phyloP scores from a whole-genome alignment of 176 grass and related monocot species.

The Puccinellia tenuiflora region DNA sequence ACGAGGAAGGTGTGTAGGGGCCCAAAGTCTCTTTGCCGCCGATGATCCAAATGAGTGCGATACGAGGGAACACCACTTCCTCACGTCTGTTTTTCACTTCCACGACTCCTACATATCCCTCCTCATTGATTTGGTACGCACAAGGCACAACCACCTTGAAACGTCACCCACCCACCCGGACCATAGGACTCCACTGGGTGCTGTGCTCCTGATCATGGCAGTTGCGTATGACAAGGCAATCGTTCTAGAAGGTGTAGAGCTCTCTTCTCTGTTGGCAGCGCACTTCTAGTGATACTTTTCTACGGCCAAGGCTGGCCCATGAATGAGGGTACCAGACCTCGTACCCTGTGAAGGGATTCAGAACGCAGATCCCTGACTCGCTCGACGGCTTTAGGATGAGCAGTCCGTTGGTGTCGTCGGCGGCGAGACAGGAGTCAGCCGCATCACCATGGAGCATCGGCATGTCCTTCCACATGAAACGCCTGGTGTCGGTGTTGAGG shows the following conservation, averaged over 20 bases:
- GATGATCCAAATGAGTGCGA: too few species aligned
- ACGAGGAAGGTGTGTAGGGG: not conserved
- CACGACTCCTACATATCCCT: too few species aligned
- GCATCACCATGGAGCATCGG: not conserved
- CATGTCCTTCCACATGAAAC: not conserved
- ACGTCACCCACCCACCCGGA: too few species aligned
- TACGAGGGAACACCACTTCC: too few species aligned
- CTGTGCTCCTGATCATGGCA: too few species aligned
- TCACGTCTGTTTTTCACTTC: too few species aligned
- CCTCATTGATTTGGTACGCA: too few species aligned
- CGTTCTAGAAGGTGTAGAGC: not conserved
- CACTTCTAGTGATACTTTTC: not conserved
- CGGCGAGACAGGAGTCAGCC: not conserved
- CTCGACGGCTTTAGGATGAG: not conserved
- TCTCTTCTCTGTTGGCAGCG: rapidly evolving
- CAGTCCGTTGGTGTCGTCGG: not conserved
- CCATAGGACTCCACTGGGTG: too few species aligned
- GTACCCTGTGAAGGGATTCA: not conserved
- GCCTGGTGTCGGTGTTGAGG: not conserved
- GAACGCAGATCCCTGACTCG: not conserved
- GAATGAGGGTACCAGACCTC: not conserved
- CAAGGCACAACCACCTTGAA: too few species aligned
- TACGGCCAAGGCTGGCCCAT: not conserved
- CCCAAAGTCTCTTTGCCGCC: too few species aligned
- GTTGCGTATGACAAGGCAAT: too few species aligned